A percentile compares a stretch with the other conserved stretches of the same genome.
Evolutionary conservation across 495 filamentous ascomycete species (phyloP).

Genomic region (Hyphodiscus hymeniophilus): DNA sequence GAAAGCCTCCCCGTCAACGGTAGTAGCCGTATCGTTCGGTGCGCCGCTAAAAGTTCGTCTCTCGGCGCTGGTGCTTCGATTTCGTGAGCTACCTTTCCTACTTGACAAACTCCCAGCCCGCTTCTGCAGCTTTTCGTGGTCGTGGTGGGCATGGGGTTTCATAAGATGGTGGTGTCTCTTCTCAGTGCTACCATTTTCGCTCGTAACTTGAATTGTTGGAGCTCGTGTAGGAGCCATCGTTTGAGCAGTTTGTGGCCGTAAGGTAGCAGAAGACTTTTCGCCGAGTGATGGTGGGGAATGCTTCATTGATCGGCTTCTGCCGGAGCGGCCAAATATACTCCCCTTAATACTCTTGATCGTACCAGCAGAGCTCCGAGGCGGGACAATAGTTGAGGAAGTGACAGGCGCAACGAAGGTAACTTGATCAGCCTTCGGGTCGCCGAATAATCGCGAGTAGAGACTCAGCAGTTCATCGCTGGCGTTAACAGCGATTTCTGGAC

Average conservation of each 20-base stretch:
- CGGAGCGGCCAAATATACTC: slow-evolving; percentile 59
- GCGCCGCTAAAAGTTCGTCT: not conserved
- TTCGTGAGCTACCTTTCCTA: slow-evolving; percentile 4
- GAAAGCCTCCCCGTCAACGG: slow-evolving; percentile 31
- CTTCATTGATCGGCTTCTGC: slow-evolving; percentile 21
- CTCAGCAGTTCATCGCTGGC: slow-evolving; percentile 71
- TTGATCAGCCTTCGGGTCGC: slow-evolving; percentile 30
- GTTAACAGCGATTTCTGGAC: slow-evolving; percentile 74
- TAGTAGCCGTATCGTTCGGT: slow-evolving; percentile 14
- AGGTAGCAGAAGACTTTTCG: slow-evolving; percentile 25
- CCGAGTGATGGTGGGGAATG: slow-evolving; percentile 23
- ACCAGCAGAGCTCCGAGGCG: slow-evolving; percentile 61
- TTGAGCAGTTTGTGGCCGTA: slow-evolving; percentile 38
- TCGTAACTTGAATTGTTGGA: slow-evolving; percentile 42
- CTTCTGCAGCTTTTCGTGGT: slow-evolving; percentile 37
- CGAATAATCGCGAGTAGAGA: slow-evolving; percentile 75
- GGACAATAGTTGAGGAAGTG: slow-evolving; percentile 27
- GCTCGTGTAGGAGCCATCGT: slow-evolving; percentile 29
- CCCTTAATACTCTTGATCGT: slow-evolving; percentile 65
- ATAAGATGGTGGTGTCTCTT: slow-evolving; percentile 5
- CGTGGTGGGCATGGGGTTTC: slow-evolving; percentile 18
- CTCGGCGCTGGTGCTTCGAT: slow-evolving; percentile 15
- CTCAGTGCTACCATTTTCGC: slow-evolving; percentile 26
- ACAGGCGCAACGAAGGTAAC: slow-evolving; percentile 6
- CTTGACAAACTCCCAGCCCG: slow-evolving; percentile 27